Evolutionary conservation across 2,329 filamentous ascomycete genomes (phyloP), one percentile per base, ranked within the genome.

Genomic region (Paecilomyces sp.): DNA sequence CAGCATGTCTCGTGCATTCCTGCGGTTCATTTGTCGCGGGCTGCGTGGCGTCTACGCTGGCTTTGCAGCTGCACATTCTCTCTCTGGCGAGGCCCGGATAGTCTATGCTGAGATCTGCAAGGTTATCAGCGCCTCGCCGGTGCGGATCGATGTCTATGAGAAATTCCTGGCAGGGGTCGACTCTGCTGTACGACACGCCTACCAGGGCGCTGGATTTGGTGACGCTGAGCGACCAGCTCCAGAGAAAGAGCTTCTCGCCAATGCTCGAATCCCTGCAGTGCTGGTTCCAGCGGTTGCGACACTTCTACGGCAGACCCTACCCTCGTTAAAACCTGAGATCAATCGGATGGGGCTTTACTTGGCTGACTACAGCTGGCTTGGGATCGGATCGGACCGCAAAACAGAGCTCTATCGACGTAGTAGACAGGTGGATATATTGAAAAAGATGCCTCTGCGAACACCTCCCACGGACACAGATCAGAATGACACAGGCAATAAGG

Each of bases 301-400:
- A 4, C 71, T 86, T 2, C 70, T 86, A 0, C 77, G 74, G 0
- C 77, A 76, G 22, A 77, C 75, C 0, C 74, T 91, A 30, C 79
- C 78, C 0, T 78, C 80, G 22, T 81, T 92, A 58, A 80, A 83
- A 50, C 77, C 78, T 4, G 79, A 83, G 58, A 81, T 87, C 11
- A 85, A 94, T 64, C 81, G 85, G 30, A 83, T 87, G 9, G 82
- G 82, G 61, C 79, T 96, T 55, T 90, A 89, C 75, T 89, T 91
- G 73, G 84, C 85, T 55, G 85, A 94, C 69, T 90, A 87, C 58
- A 80, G 80, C 55, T 83, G 90, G 70, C 79, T 94, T 11, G 88
- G 88, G 4, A 78, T 91, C 13, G 81, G 83, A 9, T 82, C 87
- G 57, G 84, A 87, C 61, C 74, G 74, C 13, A 76, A 77, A 18